Base-by-base conservation (phyloP, 768 basidiomycete species). In the Chalciporus piperatus region DNA sequence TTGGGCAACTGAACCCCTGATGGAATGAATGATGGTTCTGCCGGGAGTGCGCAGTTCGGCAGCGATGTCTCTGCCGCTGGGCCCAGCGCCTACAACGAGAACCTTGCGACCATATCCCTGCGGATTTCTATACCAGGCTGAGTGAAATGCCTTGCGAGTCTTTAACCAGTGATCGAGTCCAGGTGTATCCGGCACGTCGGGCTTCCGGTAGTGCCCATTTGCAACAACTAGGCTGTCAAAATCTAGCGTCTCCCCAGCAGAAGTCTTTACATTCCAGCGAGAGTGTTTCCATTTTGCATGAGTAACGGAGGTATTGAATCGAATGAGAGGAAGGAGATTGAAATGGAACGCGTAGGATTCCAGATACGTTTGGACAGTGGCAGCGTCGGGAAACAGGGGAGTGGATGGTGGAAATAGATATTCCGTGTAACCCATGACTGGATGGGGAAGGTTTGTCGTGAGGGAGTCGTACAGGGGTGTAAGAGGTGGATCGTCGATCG, bases 381-480 rank as follows among this genome's bases (percentile, higher is more conserved):
- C 56, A 2, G 89, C 87, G 6, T 57, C 60, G 0, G 91, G 90
- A 65, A 78, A 93, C 23, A 91, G 72, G 1, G 83, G 76, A 0
- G 89, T 91, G 3, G 78, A 81, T 0, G 87, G 83, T 0, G 87
- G 87, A 60, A 91, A 92, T 1, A 75, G 60, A 60, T 80, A 83
- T 41, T 76, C 77, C 1, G 76, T 71, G 58, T 75, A 92, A 3
- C 79, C 78, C 91, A 93, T 92, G 44, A 84, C 52, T 1, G 85
- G 85, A 57, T 92, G 87, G 0, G 91, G 87, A 5, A 93, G 63
- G 59, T 92, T 92, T 1, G 90, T 85, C n/a, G 85, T 86, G 12
- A 93, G 72, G 0, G 85, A 85, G 60, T 92, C 85, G 60, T 93
- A 93, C 9, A 90, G 61, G 2, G 91, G 82, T 1, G 87, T 85